phyloP scores from a whole-genome alignment of 768 basidiomycete genomes.

The Boletus edulis region DNA sequence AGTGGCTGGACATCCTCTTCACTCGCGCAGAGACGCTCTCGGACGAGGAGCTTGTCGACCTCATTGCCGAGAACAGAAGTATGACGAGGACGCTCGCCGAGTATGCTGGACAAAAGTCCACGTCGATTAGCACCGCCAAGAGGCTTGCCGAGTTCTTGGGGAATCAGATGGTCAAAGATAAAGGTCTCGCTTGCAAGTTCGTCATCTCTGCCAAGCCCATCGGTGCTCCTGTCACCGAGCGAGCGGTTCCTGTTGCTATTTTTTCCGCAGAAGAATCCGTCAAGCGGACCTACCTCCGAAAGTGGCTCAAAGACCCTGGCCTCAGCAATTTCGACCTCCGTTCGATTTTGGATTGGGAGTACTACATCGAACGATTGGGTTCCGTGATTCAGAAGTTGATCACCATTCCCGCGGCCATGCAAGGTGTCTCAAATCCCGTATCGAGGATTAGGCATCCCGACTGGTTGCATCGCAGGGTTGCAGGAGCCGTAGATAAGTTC shows the following conservation, averaged over 20 bases:
- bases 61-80: slow-evolving; percentile 97
- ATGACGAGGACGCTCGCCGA: slow-evolving; percentile 97
- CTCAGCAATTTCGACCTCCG: slow-evolving; percentile 87
- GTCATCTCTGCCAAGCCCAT: slow-evolving; percentile 94
- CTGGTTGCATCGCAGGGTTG: slow-evolving; percentile 92
- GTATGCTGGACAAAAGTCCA: slow-evolving; percentile 96
- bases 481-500: slow-evolving; percentile 90
- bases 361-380: slow-evolving; percentile 96
- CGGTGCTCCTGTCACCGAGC: slow-evolving; percentile 94
- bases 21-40: slow-evolving; percentile 78
- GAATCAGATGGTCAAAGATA: slow-evolving; percentile 99
- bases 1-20: slow-evolving; percentile 96
- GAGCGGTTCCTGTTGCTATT: slow-evolving; percentile 95
- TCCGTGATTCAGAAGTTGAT: slow-evolving; percentile 99
- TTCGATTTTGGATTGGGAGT: slow-evolving; percentile 95
- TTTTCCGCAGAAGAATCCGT: slow-evolving; percentile 94
- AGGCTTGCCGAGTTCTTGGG: slow-evolving; percentile 96
- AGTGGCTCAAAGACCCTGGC: slow-evolving; percentile 95
- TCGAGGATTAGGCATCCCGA: slow-evolving; percentile 95
- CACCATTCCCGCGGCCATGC: slow-evolving; percentile 98
- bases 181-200: slow-evolving; percentile 97
- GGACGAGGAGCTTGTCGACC: slow-evolving; percentile 93
- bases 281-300: slow-evolving; percentile 86
- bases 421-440: slow-evolving; percentile 95
- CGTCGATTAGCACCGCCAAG: slow-evolving; percentile 94